Conservation (phyloP, 306 rosid genomes). For the Lotus japonicus region DNA sequence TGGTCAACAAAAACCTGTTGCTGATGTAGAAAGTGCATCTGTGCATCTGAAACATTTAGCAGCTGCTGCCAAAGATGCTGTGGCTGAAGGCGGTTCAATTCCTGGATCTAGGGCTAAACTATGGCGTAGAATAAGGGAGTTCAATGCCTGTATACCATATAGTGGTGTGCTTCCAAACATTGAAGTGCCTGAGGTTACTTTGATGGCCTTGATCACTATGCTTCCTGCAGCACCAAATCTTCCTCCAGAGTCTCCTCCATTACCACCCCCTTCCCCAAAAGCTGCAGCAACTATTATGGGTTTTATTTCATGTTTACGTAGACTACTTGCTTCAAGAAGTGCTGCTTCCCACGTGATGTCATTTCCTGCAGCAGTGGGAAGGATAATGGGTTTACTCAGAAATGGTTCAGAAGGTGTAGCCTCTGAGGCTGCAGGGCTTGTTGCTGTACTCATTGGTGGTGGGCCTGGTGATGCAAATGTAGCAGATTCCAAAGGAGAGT, state of each 20-base stretch:
- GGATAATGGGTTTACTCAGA: constrained; percentile 96
- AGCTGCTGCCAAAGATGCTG: constrained; percentile 97
- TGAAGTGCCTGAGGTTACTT: constrained; percentile 96
- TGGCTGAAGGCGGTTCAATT: constrained; percentile 95
- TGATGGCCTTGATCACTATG: constrained; percentile 99
- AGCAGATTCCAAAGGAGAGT: constrained; percentile 90
- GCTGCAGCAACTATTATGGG: constrained; percentile 99
- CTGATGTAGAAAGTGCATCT: constrained; percentile 74
- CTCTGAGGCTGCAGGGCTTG: constrained; percentile 91
- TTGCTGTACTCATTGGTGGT: constrained; percentile 95
- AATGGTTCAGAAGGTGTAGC: constrained; percentile 99
- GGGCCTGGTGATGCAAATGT: constrained; percentile 79
- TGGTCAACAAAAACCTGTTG: constrained; percentile 53
- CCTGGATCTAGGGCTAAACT: constrained; percentile 99
- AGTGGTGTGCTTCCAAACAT: constrained; percentile 71
- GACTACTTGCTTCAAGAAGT: constrained; percentile 85
- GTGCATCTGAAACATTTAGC: constrained; percentile 93
- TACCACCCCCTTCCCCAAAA: constrained; percentile 99
- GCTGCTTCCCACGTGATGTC: constrained; percentile 97
- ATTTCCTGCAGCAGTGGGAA: constrained; percentile 99
- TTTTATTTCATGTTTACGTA: constrained; percentile 82
- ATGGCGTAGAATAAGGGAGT: constrained; percentile 99
- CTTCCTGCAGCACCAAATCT: constrained; percentile 96
- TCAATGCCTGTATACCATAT: constrained; percentile 89
- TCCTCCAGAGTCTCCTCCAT: constrained; percentile 98